Base-by-base conservation (phyloP, 345 rosid genomes). In the Aegle marmelos region DNA sequence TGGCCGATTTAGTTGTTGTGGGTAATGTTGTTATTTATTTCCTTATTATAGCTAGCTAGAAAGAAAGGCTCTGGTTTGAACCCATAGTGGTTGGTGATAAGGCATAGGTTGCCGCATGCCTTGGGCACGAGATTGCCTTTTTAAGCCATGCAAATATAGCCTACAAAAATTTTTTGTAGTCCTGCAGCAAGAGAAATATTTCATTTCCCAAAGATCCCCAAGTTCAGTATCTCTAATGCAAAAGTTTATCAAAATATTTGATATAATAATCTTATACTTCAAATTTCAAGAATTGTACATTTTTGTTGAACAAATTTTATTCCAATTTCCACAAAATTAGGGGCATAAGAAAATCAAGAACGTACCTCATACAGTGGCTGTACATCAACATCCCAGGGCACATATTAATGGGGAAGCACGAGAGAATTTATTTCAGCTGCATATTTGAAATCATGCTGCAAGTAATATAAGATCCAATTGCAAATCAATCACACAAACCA, bases 301-400 rank as follows among this genome's bases (percentile, higher is more conserved):
- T 56, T 56, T 19, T n/a, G 28, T 6, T n/a, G 30, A 6, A 1
- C 17, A 72, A 22, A 54, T 22, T 56, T 3, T 22, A 4, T 30
- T 17, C 22, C 22, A 1, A 11, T 71, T 30, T 16, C n/a, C 22
- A 16, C 53, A 4, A 53, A 56, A 19, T 28, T 59, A 67, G 21
- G 27, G n/a, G 45, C 13, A 67, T 25, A 66, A 2, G 5, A 33
- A 34, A 34, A 6, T 7, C 80, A 45, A 33, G 62, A 84, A 79
- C 88, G n/a, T 83, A 92, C 99, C 88, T 93, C 97, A 59, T 92
- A 93, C 73, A 93, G 94, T 39, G 99, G 98, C 81, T 88, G 89
- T 37, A 95, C 98, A 85, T 95, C 83, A 68, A 95, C 96, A 4
- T 92, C 97, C 98, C 99, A 95, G 3, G 98, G 97, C 72, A 95